phyloP scores from a whole-genome alignment of 2,329 filamentous ascomycete species.

The Ophiocordyceps unilateralis region DNA sequence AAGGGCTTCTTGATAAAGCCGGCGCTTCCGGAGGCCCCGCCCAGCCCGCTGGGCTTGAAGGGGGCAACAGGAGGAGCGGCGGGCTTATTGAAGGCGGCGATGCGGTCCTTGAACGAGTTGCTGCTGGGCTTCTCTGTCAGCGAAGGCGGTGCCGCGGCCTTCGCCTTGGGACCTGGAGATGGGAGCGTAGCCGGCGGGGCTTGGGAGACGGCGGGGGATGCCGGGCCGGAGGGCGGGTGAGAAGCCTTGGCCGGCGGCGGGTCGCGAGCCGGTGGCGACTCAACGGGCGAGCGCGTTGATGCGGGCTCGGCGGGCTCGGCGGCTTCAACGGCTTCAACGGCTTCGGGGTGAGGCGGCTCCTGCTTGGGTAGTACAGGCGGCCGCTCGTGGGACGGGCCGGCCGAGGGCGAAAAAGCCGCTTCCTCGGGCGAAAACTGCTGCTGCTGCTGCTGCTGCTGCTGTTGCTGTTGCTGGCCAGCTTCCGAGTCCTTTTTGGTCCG shows the following conservation, averaged over 20 bases:
- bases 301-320: constrained; percentile 9
- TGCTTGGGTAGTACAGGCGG: constrained; percentile 3
- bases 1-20: constrained; percentile 93
- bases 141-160: constrained; percentile 44
- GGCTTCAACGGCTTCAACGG: neutral
- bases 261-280: constrained; percentile 3
- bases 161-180: constrained; percentile 16
- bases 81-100: constrained; percentile 91
- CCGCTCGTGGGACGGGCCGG: constrained; percentile 14
- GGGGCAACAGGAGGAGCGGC: constrained; percentile 75
- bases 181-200: constrained; percentile 14
- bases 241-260: constrained; percentile 13
- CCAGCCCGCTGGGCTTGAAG: constrained; percentile 59
- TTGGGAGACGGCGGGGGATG: constrained; percentile 15
- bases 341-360: neutral
- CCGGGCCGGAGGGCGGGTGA: constrained; percentile 7
- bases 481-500: constrained; percentile 44
- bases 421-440: constrained; percentile 18
- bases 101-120: constrained; percentile 82
- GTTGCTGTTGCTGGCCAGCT: constrained; percentile 8
- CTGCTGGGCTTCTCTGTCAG: constrained; percentile 53
- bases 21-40: constrained; percentile 32
- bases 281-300: constrained; percentile 15
- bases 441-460: neutral
- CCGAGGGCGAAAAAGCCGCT: constrained; percentile 15